Conservation (phyloP, 176 grass and related monocot genomes). For the Guadua angustifolia region DNA sequence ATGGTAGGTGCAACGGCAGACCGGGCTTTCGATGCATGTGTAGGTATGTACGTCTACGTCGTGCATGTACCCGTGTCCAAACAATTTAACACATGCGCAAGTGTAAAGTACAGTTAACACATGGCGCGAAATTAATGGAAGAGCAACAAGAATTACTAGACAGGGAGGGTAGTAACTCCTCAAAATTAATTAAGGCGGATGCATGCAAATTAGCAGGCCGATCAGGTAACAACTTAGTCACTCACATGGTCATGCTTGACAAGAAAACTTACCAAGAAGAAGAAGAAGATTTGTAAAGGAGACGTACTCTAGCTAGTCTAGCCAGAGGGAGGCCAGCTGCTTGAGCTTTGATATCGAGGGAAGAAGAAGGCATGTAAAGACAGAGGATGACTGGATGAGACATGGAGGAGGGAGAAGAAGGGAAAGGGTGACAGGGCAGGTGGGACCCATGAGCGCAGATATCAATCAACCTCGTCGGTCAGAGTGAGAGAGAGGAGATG, state of each 20-base stretch:
- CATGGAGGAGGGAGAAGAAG: neutral
- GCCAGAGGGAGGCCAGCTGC: neutral
- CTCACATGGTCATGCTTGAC: neutral
- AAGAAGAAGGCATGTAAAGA: neutral
- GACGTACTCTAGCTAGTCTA: too few relatives aligned
- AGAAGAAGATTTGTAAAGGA: neutral
- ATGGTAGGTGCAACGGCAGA: neutral
- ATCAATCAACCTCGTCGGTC: slow-evolving; percentile 60
- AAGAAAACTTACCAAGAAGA: slow-evolving; percentile 9
- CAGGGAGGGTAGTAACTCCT: too few relatives aligned
- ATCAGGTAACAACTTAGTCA: neutral
- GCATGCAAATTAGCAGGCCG: neutral
- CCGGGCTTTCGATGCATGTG: neutral
- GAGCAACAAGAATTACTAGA: neutral
- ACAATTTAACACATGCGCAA: neutral
- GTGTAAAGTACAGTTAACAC: too few relatives aligned
- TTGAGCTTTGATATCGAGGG: neutral
- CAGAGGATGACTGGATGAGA: neutral
- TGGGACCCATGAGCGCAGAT: slow-evolving; percentile 47
- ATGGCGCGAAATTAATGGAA: too few relatives aligned
- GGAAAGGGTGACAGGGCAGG: neutral
- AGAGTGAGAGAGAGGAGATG: neutral
- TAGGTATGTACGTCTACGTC: neutral
- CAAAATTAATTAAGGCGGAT: neutral
- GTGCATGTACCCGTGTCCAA: neutral